Conservation (phyloP, 2,329 filamentous ascomycete genomes). For the Microsporum ferrugineum region DNA sequence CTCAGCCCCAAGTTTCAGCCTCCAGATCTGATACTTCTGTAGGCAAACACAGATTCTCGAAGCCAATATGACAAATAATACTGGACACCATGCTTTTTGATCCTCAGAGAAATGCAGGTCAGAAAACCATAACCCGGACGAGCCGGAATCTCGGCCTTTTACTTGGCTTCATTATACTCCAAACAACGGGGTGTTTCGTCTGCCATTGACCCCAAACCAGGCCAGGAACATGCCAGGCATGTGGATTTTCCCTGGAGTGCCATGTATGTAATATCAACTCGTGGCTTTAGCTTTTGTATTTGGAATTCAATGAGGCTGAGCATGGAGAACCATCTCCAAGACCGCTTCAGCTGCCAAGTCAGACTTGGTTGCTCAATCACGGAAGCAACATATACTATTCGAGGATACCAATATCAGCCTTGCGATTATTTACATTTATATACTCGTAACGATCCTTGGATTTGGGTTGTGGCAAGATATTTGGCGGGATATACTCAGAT, state of each 20-base stretch:
- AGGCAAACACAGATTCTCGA: background rate
- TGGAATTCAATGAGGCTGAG: constrained; percentile 5
- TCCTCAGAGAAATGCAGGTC: background rate
- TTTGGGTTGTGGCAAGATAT: background rate
- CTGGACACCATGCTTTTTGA: background rate
- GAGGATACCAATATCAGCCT: background rate
- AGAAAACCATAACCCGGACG: background rate
- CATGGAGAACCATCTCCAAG: background rate
- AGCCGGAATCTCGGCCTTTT: background rate
- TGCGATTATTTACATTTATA: background rate
- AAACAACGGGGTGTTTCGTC: background rate
- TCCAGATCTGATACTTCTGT: background rate
- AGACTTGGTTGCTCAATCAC: background rate
- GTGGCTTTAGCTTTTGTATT: background rate
- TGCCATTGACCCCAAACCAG: background rate
- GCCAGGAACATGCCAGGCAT: background rate
- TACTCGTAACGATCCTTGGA: background rate
- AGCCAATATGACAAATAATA: background rate
- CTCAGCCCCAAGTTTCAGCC: background rate
- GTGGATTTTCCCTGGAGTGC: background rate
- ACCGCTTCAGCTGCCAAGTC: background rate
- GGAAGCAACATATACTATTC: background rate
- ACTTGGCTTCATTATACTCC: background rate
- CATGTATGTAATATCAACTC: background rate
- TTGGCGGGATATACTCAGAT: background rate